Evolutionary conservation across 306 rosid species (phyloP).

Genomic region (Nissolia schottii): DNA sequence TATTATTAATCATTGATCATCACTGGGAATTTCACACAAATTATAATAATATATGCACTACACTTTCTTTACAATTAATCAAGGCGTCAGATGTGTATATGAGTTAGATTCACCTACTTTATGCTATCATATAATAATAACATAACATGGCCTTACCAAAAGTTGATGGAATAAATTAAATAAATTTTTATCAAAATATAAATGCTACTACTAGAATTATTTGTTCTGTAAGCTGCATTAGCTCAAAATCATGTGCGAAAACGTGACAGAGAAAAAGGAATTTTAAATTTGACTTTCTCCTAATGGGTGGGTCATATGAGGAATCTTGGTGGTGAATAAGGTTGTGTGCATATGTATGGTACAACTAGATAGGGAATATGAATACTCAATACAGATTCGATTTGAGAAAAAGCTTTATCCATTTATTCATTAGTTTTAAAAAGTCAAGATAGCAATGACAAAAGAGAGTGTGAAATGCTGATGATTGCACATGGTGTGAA

Average conservation of each 20-base stretch:
- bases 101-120: background rate
- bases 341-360: conserved; percentile 24
- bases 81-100: too few relatives aligned
- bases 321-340: conserved; percentile 27
- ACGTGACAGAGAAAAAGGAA: background rate
- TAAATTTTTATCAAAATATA: background rate
- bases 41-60: background rate
- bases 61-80: background rate
- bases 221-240: background rate
- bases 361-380: conserved; percentile 29
- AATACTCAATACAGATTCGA: conserved; percentile 31
- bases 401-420: conserved; percentile 12
- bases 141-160: background rate
- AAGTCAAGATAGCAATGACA: conserved; percentile 31
- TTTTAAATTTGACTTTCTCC: conserved; percentile 8
- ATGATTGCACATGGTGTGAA: conserved; percentile 42
- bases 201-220: background rate
- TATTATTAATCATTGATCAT: conserved; percentile 22
- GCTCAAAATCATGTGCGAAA: background rate
- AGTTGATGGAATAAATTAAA: background rate
- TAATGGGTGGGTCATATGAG: conserved; percentile 27
- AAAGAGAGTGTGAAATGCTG: conserved; percentile 10
- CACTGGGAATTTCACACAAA: conserved; percentile 13
- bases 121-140: background rate
- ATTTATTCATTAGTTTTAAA: conserved; percentile 2